Evolutionary conservation across 2,329 filamentous ascomycete genomes (phyloP), one percentile per base, ranked within the genome.

Genomic region (Xylariaceae sp.): DNA sequence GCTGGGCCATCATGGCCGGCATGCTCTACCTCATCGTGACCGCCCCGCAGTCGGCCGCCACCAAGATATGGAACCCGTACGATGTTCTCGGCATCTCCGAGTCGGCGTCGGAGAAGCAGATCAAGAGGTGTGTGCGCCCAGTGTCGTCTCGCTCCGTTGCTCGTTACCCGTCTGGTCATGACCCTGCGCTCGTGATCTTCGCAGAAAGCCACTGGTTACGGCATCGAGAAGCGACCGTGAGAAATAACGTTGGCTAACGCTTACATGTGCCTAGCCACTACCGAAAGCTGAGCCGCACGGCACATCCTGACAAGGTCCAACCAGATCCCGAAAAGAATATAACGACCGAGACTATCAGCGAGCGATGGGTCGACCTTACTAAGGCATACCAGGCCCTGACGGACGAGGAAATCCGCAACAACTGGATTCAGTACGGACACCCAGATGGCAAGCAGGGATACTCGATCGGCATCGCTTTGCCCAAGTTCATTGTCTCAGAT

Each of bases 311-410:
- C 70, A 98, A 98, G 67, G 75, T 85, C 45, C 77, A 74, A 55
- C 85, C 87, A 15, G 86, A 96, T 55, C 65, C 80, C 16, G 66
- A 80, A 42, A 92, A 89, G 65, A 98, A 98, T 62, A 78, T 94
- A 61, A 98, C 92, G 1, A 50, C 79, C 35, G 88, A 96, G 48
- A 72, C 68, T n/a, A 73, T 96, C 49, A 98, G 92, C 61, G 73
- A 89, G 39, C 73, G 80, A 58, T 98, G 92, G 65, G 88, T 96
- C 36, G 89, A 96, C 55, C 77, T 96, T 51, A 92, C 87, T 48
- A 98, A 98, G 67, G 92, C 92, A 5, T 98, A 95, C 73, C 94
- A 98, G 64, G 83, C 92, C 3, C 75, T 98, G 31, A 98, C 93
- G 4, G 92, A 98, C 55, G 93, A 98, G 63, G 92, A 96, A 26